Percentiles rank a stretch among this genome's conserved stretches.
These are phyloP conservation scores for Stemphylium beticola DNA, from an alignment of 2,329 filamentous ascomycete species.

Conservation along the genomic window DNA sequence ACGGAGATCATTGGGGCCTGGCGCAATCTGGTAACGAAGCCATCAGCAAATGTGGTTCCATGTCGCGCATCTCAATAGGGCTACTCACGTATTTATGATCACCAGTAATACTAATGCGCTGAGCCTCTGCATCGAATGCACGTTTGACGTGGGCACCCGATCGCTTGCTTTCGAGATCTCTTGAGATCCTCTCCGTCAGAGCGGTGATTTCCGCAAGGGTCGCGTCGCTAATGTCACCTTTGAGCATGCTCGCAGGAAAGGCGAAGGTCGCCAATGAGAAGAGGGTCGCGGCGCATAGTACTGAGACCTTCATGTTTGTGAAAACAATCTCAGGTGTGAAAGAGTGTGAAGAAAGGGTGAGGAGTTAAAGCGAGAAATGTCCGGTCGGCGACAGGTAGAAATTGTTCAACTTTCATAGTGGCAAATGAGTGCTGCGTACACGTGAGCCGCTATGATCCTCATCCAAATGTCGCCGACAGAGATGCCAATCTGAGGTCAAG, in stretches of 20 bases:
- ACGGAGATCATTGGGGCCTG: conserved; percentile 12
- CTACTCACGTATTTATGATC: conserved; percentile 17
- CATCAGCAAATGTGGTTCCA: background rate
- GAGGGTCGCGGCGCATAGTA: conserved; percentile 17
- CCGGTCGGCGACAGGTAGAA: background rate
- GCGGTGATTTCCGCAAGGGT: conserved; percentile 18
- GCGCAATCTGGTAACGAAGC: conserved; percentile 6
- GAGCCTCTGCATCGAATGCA: conserved; percentile 20
- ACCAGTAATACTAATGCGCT: conserved; percentile 18
- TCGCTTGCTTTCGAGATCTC: conserved; percentile 12
- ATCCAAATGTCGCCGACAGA: conserved; percentile 1
- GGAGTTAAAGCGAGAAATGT: background rate
- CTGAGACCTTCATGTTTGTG: conserved; percentile 15
- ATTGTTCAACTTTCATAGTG: conserved; percentile 1
- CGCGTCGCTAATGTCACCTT: conserved; percentile 15
- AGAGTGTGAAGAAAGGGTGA: conserved; percentile 1
- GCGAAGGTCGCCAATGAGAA: conserved; percentile 17
- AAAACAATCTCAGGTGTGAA: background rate
- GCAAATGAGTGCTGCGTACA: background rate
- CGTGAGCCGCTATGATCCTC: background rate
- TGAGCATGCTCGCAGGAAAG: conserved; percentile 21
- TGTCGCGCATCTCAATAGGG: background rate
- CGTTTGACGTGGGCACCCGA: conserved; percentile 9
- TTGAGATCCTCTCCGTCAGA: conserved; percentile 17
- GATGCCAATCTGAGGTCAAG: conserved; percentile 3